phyloP scores from a whole-genome alignment of 2,329 filamentous ascomycete genomes.

The Colletotrichum caudatum region DNA sequence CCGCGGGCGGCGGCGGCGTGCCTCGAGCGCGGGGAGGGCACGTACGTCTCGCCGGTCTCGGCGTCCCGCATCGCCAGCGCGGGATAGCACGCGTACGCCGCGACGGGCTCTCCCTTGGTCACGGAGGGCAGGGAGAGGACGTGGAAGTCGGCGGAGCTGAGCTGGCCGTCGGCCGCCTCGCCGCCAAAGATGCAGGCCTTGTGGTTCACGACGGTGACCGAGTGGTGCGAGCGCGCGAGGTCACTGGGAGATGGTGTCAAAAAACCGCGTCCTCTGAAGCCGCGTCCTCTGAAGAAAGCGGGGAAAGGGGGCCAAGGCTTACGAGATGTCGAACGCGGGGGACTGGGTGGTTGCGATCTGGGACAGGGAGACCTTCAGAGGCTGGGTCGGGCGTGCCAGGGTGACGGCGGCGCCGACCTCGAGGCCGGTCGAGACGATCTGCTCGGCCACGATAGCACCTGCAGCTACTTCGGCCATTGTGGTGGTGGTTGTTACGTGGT shows the following conservation, averaged over 20 bases:
- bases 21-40: slow-evolving; percentile 49
- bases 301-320: slow-evolving; percentile 5
- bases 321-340: slow-evolving; percentile 48
- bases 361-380: slow-evolving; percentile 62
- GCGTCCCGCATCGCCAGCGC: slow-evolving; percentile 47
- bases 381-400: slow-evolving; percentile 63
- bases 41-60: slow-evolving; percentile 46
- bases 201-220: slow-evolving; percentile 63
- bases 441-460: slow-evolving; percentile 54
- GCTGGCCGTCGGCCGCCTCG: slow-evolving; percentile 51
- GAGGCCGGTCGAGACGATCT: slow-evolving; percentile 55
- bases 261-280: too few relatives aligned
- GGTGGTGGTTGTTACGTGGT: neutral
- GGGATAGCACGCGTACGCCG: slow-evolving; percentile 50
- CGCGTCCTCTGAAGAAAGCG: too few relatives aligned
- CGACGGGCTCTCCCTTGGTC: slow-evolving; percentile 47
- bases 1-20: slow-evolving; percentile 54
- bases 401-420: slow-evolving; percentile 57
- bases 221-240: slow-evolving; percentile 63
- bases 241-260: slow-evolving; percentile 43
- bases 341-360: slow-evolving; percentile 55
- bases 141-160: slow-evolving; percentile 64
- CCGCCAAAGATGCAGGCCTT: slow-evolving; percentile 69
- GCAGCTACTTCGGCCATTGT: slow-evolving; percentile 55
- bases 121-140: slow-evolving; percentile 62